A percentile compares a stretch with the other conserved stretches of the same genome.
Evolutionary conservation across 306 rosid species (phyloP).

Genomic region (Ceratonia siliqua): DNA sequence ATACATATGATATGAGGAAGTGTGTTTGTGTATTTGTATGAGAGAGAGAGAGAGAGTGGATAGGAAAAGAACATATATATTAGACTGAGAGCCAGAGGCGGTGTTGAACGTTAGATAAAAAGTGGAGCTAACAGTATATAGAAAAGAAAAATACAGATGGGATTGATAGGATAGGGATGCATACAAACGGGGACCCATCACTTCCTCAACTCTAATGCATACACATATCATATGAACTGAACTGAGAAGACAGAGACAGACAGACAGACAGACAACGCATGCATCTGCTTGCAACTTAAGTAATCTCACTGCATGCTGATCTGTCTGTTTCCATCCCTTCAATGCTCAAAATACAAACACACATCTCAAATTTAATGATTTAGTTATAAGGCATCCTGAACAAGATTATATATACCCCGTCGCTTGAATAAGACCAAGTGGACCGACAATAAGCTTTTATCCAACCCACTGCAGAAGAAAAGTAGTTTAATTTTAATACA

Average conservation of each 20-base stretch:
- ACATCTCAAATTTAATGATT: background rate
- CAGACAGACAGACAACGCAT: background rate
- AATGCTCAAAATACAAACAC: background rate
- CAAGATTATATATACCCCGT: no score
- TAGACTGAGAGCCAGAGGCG: background rate
- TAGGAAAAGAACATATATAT: background rate
- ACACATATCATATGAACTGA: background rate
- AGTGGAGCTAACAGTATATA: conserved; percentile 30
- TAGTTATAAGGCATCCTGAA: no score
- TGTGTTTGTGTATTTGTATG: background rate
- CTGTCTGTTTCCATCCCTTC: background rate
- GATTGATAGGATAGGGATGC: conserved; percentile 43
- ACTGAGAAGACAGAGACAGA: conserved; percentile 30
- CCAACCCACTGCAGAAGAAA: background rate
- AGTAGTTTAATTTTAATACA: background rate
- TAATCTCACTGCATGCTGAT: conserved; percentile 16
- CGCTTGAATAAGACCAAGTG: no score
- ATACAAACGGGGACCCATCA: conserved; percentile 40
- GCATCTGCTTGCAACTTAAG: conserved; percentile 29
- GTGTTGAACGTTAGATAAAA: conserved; percentile 36
- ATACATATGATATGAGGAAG: background rate
- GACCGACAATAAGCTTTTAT: no score
- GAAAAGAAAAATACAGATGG: background rate
- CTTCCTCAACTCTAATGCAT: conserved; percentile 29
- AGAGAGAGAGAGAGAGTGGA: background rate